These are phyloP conservation scores for Talaromyces wortmannii DNA, from an alignment of 495 filamentous ascomycete species.

Conservation along the genomic window DNA sequence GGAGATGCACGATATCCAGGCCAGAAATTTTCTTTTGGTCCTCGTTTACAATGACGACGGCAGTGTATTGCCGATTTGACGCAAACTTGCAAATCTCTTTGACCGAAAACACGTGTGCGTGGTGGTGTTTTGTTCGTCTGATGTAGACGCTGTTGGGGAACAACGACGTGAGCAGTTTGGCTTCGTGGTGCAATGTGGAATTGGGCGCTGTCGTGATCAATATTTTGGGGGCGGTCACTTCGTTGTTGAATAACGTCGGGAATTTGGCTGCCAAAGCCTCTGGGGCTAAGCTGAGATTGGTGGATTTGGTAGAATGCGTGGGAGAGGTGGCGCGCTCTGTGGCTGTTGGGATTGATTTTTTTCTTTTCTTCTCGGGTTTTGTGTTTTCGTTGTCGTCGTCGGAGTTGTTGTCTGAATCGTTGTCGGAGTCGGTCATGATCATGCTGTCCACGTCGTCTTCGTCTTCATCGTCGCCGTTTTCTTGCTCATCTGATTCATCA, in stretches of 20 bases:
- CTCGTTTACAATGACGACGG: constrained; percentile 74
- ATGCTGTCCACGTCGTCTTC: constrained; percentile 69
- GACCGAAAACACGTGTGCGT: constrained; percentile 79
- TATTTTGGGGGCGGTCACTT: constrained; percentile 58
- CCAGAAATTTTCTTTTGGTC: constrained; percentile 74
- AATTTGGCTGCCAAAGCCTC: constrained; percentile 67
- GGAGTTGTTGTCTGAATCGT: constrained; percentile 37
- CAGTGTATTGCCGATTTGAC: constrained; percentile 68
- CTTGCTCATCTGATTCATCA: constrained; percentile 27
- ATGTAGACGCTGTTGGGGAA: constrained; percentile 90
- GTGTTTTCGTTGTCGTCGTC: constrained; percentile 9
- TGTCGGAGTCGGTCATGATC: constrained; percentile 46
- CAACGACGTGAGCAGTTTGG: constrained; percentile 63
- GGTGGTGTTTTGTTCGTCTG: constrained; percentile 69
- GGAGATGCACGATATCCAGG: constrained; percentile 75
- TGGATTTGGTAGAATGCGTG: constrained; percentile 58
- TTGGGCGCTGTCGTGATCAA: constrained; percentile 85
- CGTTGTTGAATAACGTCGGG: constrained; percentile 70
- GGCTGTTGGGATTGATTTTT: constrained; percentile 36
- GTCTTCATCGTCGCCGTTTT: constrained; percentile 34
- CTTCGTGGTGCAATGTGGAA: constrained; percentile 77
- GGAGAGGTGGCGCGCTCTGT: constrained; percentile 49
- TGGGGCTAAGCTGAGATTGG: constrained; percentile 65
- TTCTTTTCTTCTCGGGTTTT: constrained; percentile 8
- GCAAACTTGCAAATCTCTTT: constrained; percentile 87